phyloP scores from a whole-genome alignment of 129 eudicot species.

The Logfia minima region DNA sequence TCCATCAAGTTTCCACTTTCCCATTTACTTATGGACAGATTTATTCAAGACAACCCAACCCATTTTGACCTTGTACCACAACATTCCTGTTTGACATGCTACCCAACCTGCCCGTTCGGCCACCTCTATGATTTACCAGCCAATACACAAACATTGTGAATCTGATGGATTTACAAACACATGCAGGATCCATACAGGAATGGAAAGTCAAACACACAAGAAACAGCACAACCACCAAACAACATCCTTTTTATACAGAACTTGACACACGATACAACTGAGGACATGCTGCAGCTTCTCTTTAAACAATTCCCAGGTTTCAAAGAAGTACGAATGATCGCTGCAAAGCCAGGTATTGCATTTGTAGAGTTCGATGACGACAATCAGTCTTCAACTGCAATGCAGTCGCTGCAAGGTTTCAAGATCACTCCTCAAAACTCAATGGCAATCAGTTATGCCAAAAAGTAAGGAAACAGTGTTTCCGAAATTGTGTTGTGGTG shows the following conservation, averaged over 20 bases:
- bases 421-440: conserved; percentile 89
- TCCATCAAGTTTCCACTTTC: background rate
- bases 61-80: background rate
- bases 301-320: conserved; percentile 93
- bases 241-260: conserved; percentile 83
- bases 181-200: conserved; percentile 55
- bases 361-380: conserved; percentile 96
- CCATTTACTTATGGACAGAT: background rate
- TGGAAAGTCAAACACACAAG: conserved; percentile 65
- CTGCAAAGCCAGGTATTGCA: conserved; percentile 95
- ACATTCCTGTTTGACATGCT: background rate
- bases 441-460: conserved; percentile 79
- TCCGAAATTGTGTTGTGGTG: conserved; percentile 12
- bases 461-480: conserved; percentile 41
- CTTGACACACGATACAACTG: conserved; percentile 80
- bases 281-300: conserved; percentile 73
- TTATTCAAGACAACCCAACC: background rate
- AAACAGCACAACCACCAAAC: conserved; percentile 66
- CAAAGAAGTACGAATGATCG: conserved; percentile 86
- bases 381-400: conserved; percentile 73
- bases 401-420: conserved; percentile 94
- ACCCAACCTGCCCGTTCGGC: background rate
- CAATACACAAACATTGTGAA: background rate
- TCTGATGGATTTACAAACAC: background rate
- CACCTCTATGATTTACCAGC: background rate